Evolutionary conservation across 768 basidiomycete genomes (phyloP), one percentile per base, ranked within the genome.

Genomic region (Baorangia bicolor): DNA sequence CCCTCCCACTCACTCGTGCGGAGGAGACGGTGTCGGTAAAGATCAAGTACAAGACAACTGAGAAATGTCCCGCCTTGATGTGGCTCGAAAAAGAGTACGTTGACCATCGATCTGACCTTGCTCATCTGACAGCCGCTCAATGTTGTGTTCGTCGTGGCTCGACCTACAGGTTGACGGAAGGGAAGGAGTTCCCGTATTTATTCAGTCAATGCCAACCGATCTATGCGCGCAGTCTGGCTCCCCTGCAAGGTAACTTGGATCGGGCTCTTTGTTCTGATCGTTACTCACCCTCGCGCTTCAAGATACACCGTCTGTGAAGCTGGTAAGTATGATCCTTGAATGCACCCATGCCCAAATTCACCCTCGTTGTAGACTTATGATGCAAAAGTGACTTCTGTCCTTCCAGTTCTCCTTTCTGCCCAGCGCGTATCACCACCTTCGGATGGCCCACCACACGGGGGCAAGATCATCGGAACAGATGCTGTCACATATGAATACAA

Each of bases 171-270:
- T 87, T 93, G 73, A 97, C 94, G 0, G 90, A 91, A 56, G 92
- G 92, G 9, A 92, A 92, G 61, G 74, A 76, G 20, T 88, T 90
- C 67, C 87, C 92, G 0, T 97, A 89, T 73, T 71, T 98, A 16
- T 98, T 94, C 76, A 93, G 91, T 56, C 95, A 97, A 64, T 92
- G 89, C 64, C 94, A 97, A 61, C 92, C 95, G 4, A 96, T 94
- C 61, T 88, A 95, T 66, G 90, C 90, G 3, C 84, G 94, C 28
- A 80, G 86, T 4, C 71, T 96, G 39, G 80, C 83, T 1, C 94
- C 94, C 3, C 65, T 92, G 54, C 93, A 95, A 81, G 88, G 88
- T 84, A 39, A 30, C 35, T 20, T 14, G 20, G 1, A 25, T 48
- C n/a, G 0, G 5, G 11, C n/a, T 8, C 43, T 8, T 18, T 12